Evolutionary conservation across 2,329 filamentous ascomycete genomes (phyloP).

Genomic region (Fusarium succisae): DNA sequence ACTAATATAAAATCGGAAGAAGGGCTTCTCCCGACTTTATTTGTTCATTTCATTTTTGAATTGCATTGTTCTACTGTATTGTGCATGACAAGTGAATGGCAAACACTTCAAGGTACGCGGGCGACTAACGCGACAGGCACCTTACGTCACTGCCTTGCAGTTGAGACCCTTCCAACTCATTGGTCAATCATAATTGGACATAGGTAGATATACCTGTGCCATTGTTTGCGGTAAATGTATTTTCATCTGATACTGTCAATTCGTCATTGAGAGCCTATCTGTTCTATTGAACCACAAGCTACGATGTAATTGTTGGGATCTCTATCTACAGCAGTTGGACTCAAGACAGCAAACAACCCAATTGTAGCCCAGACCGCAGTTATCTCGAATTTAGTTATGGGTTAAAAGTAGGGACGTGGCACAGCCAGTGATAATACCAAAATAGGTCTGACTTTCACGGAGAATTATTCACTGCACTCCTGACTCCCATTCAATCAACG

Average conservation of each 20-base stretch:
- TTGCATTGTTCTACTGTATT: not conserved
- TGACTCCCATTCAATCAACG: constrained; percentile 1
- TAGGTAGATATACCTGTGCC: not conserved
- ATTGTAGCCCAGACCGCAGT: not conserved
- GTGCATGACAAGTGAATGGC: not conserved
- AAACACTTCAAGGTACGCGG: not conserved
- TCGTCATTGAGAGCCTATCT: not conserved
- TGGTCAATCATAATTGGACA: not conserved
- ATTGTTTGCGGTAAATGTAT: not conserved
- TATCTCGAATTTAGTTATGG: not conserved
- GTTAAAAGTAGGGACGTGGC: not conserved
- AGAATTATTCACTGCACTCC: constrained; percentile 8
- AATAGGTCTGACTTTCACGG: not conserved
- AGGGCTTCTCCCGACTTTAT: not conserved
- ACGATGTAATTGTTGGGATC: not conserved
- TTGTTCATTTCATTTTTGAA: not conserved
- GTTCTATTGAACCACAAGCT: not conserved
- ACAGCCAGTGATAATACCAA: not conserved
- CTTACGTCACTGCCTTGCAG: not conserved
- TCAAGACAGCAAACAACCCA: not conserved
- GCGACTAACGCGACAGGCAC: not conserved
- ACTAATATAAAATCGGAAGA: not conserved
- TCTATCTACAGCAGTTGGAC: not conserved
- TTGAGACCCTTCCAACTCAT: not conserved
- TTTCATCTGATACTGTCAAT: not conserved